Evolutionary conservation across 2,329 filamentous ascomycete species (phyloP), one percentile per base, ranked within the genome.

Genomic region (Colletotrichum sp.): DNA sequence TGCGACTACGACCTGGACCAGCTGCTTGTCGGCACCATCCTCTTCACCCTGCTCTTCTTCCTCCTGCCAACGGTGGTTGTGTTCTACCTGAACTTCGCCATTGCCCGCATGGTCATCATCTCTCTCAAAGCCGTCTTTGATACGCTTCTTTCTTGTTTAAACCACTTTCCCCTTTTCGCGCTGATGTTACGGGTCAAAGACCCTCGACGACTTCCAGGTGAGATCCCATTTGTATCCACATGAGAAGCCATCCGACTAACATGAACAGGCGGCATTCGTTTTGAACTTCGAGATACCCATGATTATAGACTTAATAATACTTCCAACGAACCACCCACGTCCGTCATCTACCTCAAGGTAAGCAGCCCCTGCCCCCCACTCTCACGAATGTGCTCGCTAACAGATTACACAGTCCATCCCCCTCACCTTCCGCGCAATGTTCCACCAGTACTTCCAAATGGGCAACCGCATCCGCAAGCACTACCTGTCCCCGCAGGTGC

Each of bases 1-100:
- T 99, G 97, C 88, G 97, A 99, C 86, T 99, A 99, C 86, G 97
- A 99, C 83, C 91, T 99, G 29, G 97, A 99, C 83, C 98, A 99
- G 86, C 91, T 99, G 6, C 92, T 99, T 8, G 93, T 99, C 9
- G 97, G 97, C 77, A 99, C 97, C 1, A 99, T 99, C 76, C 89
- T 99, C 25, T 99, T 99, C 83, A 99, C 97, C 0, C 88, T 99
- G 9, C 90, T 99, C 2, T 98, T 98, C 86, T 99, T 99, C 84
- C 89, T 99, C 19, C 89, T 99, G 5, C 97, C 97, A 0, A 99
- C 97, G 0, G 96, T 99, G 29, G 92, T 96, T 69, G 97, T 99
- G 59, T 99, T 99, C 83, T 99, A 99, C 82, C 89, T 98, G 76
- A 98, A 98, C 57, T 99, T 99, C 86, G 96, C 98, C 64, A 93